A percentile compares a stretch with the other conserved stretches of the same genome.
Conservation (phyloP, 176 grass and related monocot species). For the Triticum timopheevii region DNA sequence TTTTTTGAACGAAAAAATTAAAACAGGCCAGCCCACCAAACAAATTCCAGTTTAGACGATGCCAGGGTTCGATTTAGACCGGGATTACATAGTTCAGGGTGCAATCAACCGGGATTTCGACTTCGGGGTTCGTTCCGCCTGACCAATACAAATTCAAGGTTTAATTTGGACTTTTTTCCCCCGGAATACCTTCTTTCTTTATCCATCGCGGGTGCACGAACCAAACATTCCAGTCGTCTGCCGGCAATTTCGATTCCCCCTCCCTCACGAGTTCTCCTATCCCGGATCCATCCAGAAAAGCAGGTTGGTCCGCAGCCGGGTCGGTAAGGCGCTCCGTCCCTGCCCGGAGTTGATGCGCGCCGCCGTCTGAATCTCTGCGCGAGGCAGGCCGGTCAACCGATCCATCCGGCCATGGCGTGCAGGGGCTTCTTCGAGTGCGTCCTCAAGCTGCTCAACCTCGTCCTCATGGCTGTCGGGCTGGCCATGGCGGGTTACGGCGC, state of each 20-base stretch:
- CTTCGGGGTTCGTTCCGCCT: too few species aligned
- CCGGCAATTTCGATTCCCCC: neutral
- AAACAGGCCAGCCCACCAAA: too few species aligned
- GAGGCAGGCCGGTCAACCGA: constrained; percentile 22
- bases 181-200: neutral
- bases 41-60: too few species aligned
- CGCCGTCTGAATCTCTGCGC: constrained; percentile 19
- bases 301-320: neutral
- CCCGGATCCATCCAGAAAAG: constrained; percentile 9
- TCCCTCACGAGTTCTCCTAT: neutral
- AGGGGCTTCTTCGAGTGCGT: constrained; percentile 67
- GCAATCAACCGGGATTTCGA: too few species aligned
- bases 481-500: constrained; percentile 71
- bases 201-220: neutral
- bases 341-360: neutral
- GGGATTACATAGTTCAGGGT: too few species aligned
- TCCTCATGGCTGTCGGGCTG: constrained; percentile 61
- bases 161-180: neutral
- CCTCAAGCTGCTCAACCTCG: constrained; percentile 75
- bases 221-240: neutral
- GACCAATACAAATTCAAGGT: too few species aligned
- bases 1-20: too few species aligned
- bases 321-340: constrained; percentile 20
- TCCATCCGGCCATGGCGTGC: constrained; percentile 54
- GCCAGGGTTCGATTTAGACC: too few species aligned